Base-by-base conservation (phyloP, 441 rosid species). In the Cnidoscolus chayamansa region DNA sequence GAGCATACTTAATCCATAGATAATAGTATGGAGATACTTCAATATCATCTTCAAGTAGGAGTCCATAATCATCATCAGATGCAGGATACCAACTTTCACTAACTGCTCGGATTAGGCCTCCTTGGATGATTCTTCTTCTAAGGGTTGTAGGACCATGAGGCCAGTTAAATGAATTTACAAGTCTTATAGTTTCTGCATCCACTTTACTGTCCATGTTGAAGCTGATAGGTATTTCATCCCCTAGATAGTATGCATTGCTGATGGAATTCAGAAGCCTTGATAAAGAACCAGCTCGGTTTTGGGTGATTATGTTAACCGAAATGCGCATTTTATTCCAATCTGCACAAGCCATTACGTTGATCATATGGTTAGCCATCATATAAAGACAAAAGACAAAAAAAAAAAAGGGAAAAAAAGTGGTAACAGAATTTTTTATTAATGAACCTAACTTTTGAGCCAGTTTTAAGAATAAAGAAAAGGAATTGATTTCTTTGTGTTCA, bases 61-160 rank as follows among this genome's bases (percentile, higher is more conserved):
- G 89, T 40, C 98, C 99, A 40, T 73, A 94, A 72, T 94, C 99
- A 70, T 92, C 92, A 58, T 94, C 98, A 1, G 93, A 80, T 12
- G 98, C 80, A 9, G 99, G 99, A 76, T 92, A 94, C 99, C 98
- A 94, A 70, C 99, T 94, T 77, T 94, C 99, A n/a, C 99, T 94
- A 15, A 94, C 99, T 7, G 98, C 99, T 67, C 99, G 84, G 54
- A 94, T 94, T n/a, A 94, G 84, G 15, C 99, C 99, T 61, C 99
- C 99, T 72, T 94, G 99, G 83, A 94, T 84, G 87, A 94, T 94
- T 81, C 99, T 87, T 82, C 99, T 84, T 74, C 99, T 83, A 3
- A 92, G 72, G 40, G 92, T 90, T 65, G 92, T 94, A 7, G 90
- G 84, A 12, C 99, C 99, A 63, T 94, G 98, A 37, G 98, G 91